Conservation (phyloP, 495 filamentous ascomycete species). For the Trichoderma erinaceum region DNA sequence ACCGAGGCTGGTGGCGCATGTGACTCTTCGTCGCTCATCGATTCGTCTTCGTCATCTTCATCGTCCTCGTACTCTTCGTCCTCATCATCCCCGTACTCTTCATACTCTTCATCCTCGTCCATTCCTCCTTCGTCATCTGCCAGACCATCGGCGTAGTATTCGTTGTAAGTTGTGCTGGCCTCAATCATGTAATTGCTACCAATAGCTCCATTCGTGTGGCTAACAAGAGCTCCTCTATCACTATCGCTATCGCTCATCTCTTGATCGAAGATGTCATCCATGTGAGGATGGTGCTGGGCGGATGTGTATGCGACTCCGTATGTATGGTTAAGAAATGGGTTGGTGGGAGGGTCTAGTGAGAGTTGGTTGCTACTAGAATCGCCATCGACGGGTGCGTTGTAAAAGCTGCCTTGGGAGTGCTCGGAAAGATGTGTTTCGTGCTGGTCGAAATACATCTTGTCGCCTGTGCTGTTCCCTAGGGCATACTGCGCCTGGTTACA, state of each 20-base stretch:
- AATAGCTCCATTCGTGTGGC: not conserved
- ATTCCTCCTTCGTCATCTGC: not conserved
- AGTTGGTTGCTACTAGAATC: not conserved
- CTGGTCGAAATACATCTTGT: not conserved
- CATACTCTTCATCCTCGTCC: not conserved
- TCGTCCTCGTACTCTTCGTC: not conserved
- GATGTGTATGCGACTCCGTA: too few species aligned
- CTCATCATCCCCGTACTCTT: not conserved
- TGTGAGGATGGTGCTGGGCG: not conserved
- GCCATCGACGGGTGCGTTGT: not conserved
- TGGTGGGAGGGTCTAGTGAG: too few species aligned
- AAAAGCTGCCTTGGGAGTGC: not conserved
- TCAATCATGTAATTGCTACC: not conserved
- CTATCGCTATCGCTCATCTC: slow-evolving; percentile 9
- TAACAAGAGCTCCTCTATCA: not conserved
- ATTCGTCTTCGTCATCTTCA: not conserved
- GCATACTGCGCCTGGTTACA: not conserved
- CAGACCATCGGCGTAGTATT: not conserved
- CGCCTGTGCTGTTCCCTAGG: not conserved
- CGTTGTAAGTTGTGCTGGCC: too few species aligned
- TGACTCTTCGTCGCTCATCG: not conserved
- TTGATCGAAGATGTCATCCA: not conserved
- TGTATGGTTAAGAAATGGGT: too few species aligned
- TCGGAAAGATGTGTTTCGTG: not conserved
- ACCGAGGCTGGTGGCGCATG: not conserved